Conservation (phyloP, 2,329 filamentous ascomycete genomes). For the Diplocarpon rosae region DNA sequence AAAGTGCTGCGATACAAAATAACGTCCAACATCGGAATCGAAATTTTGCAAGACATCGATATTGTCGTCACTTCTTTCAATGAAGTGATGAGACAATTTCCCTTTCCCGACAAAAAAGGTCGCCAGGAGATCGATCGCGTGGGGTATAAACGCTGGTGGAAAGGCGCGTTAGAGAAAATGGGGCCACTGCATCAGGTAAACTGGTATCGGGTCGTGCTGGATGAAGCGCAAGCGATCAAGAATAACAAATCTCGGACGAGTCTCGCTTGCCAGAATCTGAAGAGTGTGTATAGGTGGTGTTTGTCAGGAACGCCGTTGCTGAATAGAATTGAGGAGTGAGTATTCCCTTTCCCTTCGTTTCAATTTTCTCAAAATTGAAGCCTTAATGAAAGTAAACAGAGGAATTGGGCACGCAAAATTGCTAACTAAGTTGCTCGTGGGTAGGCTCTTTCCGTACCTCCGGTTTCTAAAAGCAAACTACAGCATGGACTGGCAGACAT, state of each 20-base stretch:
- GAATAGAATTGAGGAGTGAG: slow-evolving; percentile 25
- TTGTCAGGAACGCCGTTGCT: slow-evolving; percentile 25
- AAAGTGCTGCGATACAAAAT: slow-evolving; percentile 21
- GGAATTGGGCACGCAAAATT: too few relatives aligned
- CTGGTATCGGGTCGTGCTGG: slow-evolving; percentile 40
- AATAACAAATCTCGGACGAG: slow-evolving; percentile 33
- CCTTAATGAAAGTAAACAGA: too few relatives aligned
- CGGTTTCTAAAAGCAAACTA: slow-evolving; percentile 25
- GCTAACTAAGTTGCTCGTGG: neutral
- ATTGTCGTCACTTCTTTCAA: slow-evolving; percentile 23
- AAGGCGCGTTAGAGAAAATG: slow-evolving; percentile 24
- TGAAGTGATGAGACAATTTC: slow-evolving; percentile 48
- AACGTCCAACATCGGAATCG: neutral
- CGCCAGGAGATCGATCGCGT: slow-evolving; percentile 62
- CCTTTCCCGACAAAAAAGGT: slow-evolving; percentile 85
- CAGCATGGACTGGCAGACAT: slow-evolving; percentile 20
- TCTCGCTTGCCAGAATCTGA: slow-evolving; percentile 32
- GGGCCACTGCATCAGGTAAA: slow-evolving; percentile 30
- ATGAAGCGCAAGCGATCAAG: slow-evolving; percentile 47
- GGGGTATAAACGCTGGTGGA: slow-evolving; percentile 27
- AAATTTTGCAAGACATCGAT: slow-evolving; percentile 17
- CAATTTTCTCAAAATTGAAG: neutral
- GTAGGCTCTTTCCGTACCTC: slow-evolving; percentile 25
- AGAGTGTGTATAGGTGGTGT: slow-evolving; percentile 25
- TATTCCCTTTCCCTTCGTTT: neutral